phyloP scores from a whole-genome alignment of 768 basidiomycete genomes.

The Mrakia gelida region DNA sequence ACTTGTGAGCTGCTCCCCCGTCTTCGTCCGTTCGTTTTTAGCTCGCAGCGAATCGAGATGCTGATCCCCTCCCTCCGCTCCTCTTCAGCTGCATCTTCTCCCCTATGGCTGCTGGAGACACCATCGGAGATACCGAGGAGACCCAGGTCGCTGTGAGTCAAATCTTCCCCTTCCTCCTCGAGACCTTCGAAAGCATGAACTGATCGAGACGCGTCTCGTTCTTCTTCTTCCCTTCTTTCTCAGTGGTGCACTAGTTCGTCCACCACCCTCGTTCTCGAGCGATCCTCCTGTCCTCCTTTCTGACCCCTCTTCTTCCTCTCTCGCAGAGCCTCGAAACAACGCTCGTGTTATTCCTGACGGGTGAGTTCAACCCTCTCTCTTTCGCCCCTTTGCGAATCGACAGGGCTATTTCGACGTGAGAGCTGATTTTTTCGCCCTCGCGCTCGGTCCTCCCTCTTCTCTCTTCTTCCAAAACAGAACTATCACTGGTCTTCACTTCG shows the following conservation, averaged over 20 bases:
- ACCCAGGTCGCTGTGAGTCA: slow-evolving; percentile 17
- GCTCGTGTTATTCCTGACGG: slow-evolving; percentile 50
- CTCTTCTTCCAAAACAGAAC: slow-evolving; percentile 15
- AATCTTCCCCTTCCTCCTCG: background rate
- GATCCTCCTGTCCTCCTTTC: background rate
- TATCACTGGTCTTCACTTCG: slow-evolving; percentile 42
- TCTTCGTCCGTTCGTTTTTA: background rate
- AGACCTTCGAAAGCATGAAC: background rate
- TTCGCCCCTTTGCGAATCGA: slow-evolving; percentile 34
- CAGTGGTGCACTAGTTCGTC: slow-evolving; percentile 34
- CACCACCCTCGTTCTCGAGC: background rate
- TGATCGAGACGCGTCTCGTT: background rate
- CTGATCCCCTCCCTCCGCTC: background rate
- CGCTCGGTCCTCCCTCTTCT: slow-evolving; percentile 15
- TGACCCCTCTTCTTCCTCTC: background rate
- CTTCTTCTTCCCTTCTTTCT: background rate
- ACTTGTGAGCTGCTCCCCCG: slow-evolving; percentile 14
- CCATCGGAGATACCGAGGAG: slow-evolving; percentile 59
- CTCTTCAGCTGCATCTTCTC: slow-evolving; percentile 31
- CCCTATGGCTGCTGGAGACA: slow-evolving; percentile 49
- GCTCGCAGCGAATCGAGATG: background rate
- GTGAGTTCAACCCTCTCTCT: slow-evolving; percentile 27
- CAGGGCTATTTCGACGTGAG: background rate
- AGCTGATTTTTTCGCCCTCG: background rate
- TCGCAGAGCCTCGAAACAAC: slow-evolving; percentile 47